Evolutionary conservation across 1,139 yeast genomes (phyloP).

Genomic region (Magnusiomyces magnusii): DNA sequence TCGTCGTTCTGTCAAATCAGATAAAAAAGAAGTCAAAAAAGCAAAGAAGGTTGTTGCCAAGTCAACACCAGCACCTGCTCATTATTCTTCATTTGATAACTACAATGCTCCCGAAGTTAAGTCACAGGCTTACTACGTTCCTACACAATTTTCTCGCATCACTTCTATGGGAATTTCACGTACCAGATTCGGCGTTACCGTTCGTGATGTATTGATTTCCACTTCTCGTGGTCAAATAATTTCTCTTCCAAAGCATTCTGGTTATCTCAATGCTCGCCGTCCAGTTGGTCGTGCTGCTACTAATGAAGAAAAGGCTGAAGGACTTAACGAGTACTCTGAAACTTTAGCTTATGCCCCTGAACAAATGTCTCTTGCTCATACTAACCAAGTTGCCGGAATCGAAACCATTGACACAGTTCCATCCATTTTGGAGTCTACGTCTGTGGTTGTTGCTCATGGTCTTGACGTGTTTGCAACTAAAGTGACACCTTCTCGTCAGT

Average conservation of each 20-base stretch:
- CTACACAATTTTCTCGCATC: slow-evolving; percentile 36
- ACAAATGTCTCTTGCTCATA: slow-evolving; percentile 37
- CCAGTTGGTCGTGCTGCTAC: slow-evolving; percentile 47
- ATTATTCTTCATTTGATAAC: slow-evolving; percentile 36
- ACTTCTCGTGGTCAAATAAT: slow-evolving; percentile 57
- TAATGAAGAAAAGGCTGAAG: slow-evolving; percentile 49
- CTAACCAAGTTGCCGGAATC: slow-evolving; percentile 32
- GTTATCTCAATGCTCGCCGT: slow-evolving; percentile 32
- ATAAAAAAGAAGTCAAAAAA: slow-evolving; percentile 1
- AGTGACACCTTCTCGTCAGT: slow-evolving; percentile 74
- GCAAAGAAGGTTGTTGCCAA: slow-evolving; percentile 3
- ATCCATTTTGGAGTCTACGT: slow-evolving; percentile 75
- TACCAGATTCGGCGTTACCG: slow-evolving; percentile 68
- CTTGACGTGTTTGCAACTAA: slow-evolving; percentile 67
- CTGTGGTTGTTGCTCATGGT: slow-evolving; percentile 60
- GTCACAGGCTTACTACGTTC: slow-evolving; percentile 49
- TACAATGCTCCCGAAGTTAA: slow-evolving; percentile 40
- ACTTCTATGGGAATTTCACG: slow-evolving; percentile 47
- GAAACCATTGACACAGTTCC: slow-evolving; percentile 43
- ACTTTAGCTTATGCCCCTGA: slow-evolving; percentile 43
- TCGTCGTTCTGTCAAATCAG: neutral
- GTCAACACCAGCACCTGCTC: neutral
- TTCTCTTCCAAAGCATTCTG: slow-evolving; percentile 51
- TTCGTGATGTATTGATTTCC: slow-evolving; percentile 56
- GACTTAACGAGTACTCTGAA: slow-evolving; percentile 52